phyloP scores from a whole-genome alignment of 2,329 filamentous ascomycete genomes.

The Mariannaea elegans region DNA sequence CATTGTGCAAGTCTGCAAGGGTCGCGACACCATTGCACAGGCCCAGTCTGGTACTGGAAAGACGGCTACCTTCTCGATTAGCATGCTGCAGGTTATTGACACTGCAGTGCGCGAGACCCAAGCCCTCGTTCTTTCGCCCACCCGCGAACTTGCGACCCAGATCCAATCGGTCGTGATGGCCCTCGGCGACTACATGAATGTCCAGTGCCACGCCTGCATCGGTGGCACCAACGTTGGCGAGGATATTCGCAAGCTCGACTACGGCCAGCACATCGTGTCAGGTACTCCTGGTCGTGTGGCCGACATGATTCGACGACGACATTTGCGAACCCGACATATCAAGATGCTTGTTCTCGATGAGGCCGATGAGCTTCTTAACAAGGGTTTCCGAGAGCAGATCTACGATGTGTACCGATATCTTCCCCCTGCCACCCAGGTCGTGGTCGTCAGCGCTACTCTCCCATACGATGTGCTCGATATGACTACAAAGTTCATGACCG shows the following conservation, averaged over 20 bases:
- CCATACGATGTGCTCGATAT: constrained; percentile 98
- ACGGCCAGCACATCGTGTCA: constrained; percentile 97
- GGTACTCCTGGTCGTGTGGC: constrained; percentile 94
- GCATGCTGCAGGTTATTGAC: constrained; percentile 94
- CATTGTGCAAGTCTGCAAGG: constrained; percentile 99
- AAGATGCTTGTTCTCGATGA: constrained; percentile 72
- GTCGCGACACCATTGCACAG: constrained; percentile 97
- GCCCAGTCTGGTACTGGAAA: constrained; percentile 98
- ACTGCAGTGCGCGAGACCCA: constrained; percentile 92
- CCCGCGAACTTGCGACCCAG: constrained; percentile 95
- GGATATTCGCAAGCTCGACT: constrained; percentile 96
- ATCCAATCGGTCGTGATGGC: constrained; percentile 99
- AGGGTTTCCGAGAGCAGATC: constrained; percentile 97
- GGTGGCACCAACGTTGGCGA: constrained; percentile 98
- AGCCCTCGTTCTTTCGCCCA: constrained; percentile 94
- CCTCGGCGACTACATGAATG: constrained; percentile 99
- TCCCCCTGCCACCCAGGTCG: constrained; percentile 96
- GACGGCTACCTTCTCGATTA: constrained; percentile 96
- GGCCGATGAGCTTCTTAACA: constrained; percentile 77
- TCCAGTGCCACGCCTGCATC: constrained; percentile 98
- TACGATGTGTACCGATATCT: constrained; percentile 99
- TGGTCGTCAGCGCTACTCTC: constrained; percentile 94
- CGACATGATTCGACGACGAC: constrained; percentile 68
- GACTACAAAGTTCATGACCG: constrained; percentile 99
- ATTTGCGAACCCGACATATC: constrained; percentile 68